Evolutionary conservation across 139 green algal genomes (phyloP).

Genomic region (Gonium pectorale): DNA sequence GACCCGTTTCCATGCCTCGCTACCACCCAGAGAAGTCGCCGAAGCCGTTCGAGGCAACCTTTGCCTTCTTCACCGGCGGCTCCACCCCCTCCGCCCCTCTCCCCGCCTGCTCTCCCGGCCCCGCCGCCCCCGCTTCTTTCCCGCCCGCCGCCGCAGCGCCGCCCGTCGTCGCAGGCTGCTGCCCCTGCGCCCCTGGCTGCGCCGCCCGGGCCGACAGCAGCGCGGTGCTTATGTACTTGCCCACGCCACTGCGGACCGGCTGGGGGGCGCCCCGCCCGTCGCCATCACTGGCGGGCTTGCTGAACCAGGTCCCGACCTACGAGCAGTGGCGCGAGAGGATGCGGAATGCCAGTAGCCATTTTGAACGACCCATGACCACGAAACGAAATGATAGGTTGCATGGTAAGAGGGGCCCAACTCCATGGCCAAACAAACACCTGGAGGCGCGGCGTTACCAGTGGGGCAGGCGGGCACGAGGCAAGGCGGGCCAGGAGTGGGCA

Average conservation of each 20-base stretch:
- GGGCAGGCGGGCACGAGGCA: no score
- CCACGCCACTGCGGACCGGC: slow-evolving; percentile 60
- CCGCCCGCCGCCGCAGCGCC: not conserved
- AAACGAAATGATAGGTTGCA: no score
- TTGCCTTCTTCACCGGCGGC: slow-evolving; percentile 70
- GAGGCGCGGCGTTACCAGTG: no score
- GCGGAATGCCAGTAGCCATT: no score
- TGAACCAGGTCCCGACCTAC: slow-evolving; percentile 65
- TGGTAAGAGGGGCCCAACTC: no score
- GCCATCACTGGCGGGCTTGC: slow-evolving; percentile 42
- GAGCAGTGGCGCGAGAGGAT: no score
- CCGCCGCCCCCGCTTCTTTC: not conserved
- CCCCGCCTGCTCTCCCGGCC: not conserved
- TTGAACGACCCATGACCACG: no score
- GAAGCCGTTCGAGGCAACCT: slow-evolving; percentile 49
- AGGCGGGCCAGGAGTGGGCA: no score
- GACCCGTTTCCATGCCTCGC: no score
- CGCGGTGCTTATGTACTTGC: slow-evolving; percentile 69
- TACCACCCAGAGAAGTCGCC: slow-evolving; percentile 86
- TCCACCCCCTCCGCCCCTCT: not conserved
- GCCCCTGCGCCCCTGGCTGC: not conserved
- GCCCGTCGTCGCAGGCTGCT: slow-evolving; percentile 26
- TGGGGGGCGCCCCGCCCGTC: not conserved
- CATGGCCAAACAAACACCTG: no score
- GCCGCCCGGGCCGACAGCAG: not conserved